Conservation (phyloP, 768 basidiomycete species). For the Collybia nuda region DNA sequence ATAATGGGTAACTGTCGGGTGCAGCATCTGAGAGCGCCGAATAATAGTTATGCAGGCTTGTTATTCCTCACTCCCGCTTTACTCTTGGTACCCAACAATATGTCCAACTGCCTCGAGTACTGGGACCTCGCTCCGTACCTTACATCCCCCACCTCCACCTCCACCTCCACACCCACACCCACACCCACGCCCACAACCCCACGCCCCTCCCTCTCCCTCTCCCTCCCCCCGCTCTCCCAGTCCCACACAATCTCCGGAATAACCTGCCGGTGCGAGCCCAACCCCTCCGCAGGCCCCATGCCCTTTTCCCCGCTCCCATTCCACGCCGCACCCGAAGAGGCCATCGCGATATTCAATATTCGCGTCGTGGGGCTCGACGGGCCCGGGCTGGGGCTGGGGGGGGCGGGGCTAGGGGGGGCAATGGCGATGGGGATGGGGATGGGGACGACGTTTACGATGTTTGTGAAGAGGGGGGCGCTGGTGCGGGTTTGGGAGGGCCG, state of each 20-base stretch:
- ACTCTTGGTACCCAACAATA: constrained; percentile 24
- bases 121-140: constrained; percentile 15
- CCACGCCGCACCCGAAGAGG: constrained; percentile 2
- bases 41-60: constrained; percentile 18
- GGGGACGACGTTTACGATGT: constrained; percentile 4
- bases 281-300: constrained; percentile 3
- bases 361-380: too few relatives aligned
- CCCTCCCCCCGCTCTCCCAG: not conserved
- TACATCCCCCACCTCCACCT: not conserved
- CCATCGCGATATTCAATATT: constrained; percentile 11
- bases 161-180: constrained; percentile 5
- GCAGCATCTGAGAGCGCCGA: constrained; percentile 13
- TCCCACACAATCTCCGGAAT: not conserved
- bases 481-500: too few relatives aligned
- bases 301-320: constrained; percentile 4
- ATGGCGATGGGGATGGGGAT: too few relatives aligned
- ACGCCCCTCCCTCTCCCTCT: not conserved
- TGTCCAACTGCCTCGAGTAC: constrained; percentile 18
- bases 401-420: not conserved
- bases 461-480: constrained; percentile 8
- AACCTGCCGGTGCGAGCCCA: constrained; percentile 14
- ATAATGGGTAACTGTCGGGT: not conserved
- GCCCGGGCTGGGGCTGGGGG: not conserved
- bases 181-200: not conserved
- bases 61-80: constrained; percentile 22